Evolutionary conservation across 176 grass and related monocot species (phyloP), one percentile per base, ranked within the genome.

Genomic region (Elaeis guineensis): DNA sequence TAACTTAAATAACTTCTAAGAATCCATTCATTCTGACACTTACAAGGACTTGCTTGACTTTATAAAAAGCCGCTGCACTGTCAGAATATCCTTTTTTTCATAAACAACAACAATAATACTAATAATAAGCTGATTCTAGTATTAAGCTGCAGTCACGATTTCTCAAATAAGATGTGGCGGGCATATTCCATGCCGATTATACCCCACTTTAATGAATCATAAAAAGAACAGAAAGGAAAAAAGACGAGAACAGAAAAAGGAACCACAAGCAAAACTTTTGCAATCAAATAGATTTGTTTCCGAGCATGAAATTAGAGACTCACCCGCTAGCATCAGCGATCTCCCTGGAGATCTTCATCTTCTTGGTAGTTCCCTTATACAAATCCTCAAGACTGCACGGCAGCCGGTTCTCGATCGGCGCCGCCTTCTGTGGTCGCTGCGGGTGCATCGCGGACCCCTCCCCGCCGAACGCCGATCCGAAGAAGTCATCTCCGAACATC

Each of bases 311-410:
- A 53, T 21, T 58, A 57, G 48, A 69, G 22, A 62, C 78, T 75
- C 75, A 97, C 92, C 92, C 78, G 2, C 6, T 78, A 64, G 67
- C 24, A 39, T 97, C 92, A 23, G 75, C 52, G 39, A 85, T 78
- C 56, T 91, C 76, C 65, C 92, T 81, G 59, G 87, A 97, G 53
- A 97, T 97, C 73, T 97, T 97, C 92, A 97, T 97, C 73, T 91
- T 97, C 78, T 91, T 91, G 6, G 84, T 82, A 44, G 75, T 72
- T 49, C 92, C 92, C 61, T 88, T 97, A 63, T 97, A 89, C 51
- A 97, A 64, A 76, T 97, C 87, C n/a, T 71, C 62, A 44, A 97
- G 86, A 57, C 58, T 85, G 56, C 86, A 83, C 28, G 80, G 73
- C 63, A 91, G 69, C 20, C 25, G 55, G 16, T 88, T 88, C 67